Conservation (phyloP, 768 basidiomycete species). For the Auriscalpium vulgare region DNA sequence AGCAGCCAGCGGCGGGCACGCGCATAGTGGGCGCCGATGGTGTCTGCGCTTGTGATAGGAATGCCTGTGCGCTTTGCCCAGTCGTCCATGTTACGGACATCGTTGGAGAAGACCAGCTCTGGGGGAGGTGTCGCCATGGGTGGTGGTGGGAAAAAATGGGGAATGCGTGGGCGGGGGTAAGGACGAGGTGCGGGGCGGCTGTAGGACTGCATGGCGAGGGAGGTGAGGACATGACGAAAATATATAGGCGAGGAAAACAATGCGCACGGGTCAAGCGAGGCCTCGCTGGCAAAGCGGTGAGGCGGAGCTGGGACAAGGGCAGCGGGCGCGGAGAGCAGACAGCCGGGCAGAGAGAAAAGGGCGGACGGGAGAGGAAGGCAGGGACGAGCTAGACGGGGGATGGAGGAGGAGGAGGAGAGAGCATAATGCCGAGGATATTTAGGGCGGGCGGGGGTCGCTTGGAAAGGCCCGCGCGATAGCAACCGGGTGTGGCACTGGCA, state of each 20-base stretch:
- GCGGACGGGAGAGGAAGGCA: constrained; percentile 5
- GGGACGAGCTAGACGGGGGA: constrained; percentile 14
- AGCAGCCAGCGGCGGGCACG: constrained; percentile 73
- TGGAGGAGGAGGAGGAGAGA: constrained; percentile 21
- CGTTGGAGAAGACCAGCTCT: constrained; percentile 70
- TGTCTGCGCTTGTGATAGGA: constrained; percentile 76
- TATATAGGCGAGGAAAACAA: neutral
- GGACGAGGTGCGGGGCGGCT: constrained; percentile 3
- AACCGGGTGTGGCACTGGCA: constrained; percentile 43
- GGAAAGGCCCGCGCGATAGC: constrained; percentile 46
- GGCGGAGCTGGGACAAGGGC: neutral
- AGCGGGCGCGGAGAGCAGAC: neutral
- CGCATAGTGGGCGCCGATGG: constrained; percentile 72
- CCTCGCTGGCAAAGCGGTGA: neutral
- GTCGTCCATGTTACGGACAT: constrained; percentile 74
- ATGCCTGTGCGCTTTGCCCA: constrained; percentile 78
- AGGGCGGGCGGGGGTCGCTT: constrained; percentile 38
- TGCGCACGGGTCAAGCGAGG: neutral
- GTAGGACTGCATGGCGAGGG: constrained; percentile 4
- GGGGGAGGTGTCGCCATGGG: constrained; percentile 28
- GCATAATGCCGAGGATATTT: constrained; percentile 32
- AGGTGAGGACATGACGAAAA: neutral
- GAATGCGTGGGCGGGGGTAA: constrained; percentile 20
- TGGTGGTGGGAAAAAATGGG: constrained; percentile 10
- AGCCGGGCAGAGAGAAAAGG: neutral